Conservation (phyloP, 345 rosid genomes). For the Populus nigra region DNA sequence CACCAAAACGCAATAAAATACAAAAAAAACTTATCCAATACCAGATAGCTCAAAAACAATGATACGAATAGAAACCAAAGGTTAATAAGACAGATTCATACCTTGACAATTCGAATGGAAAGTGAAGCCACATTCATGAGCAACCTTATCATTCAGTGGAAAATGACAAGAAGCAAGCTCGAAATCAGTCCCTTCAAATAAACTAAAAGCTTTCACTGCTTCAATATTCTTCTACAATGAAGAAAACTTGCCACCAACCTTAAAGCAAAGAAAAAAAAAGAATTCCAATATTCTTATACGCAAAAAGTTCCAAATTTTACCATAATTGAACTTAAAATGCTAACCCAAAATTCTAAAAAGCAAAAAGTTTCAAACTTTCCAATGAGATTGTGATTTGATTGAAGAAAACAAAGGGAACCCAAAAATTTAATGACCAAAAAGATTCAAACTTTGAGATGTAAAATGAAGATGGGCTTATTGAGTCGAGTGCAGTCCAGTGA, state of each 20-base stretch:
- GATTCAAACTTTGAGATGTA: not conserved
- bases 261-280: constrained; percentile 9
- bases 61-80: not conserved
- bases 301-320: not conserved
- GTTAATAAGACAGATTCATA: constrained; percentile 6
- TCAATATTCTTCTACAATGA: constrained; percentile 66
- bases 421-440: not conserved
- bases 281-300: not conserved
- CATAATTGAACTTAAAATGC: not conserved
- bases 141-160: constrained; percentile 68
- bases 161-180: constrained; percentile 74
- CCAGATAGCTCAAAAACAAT: not conserved
- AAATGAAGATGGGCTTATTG: not conserved
- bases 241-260: constrained; percentile 76
- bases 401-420: not conserved
- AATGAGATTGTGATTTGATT: not conserved
- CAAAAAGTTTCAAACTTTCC: not conserved
- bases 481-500: constrained; percentile 48
- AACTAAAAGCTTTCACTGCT: constrained; percentile 42
- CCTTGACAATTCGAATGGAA: constrained; percentile 85
- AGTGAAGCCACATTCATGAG: constrained; percentile 83
- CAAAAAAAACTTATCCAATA: not conserved
- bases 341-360: not conserved
- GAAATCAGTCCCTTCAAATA: constrained; percentile 86
- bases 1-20: not conserved